phyloP scores from a whole-genome alignment of 2,329 filamentous ascomycete genomes.

The Hypoxylon sp. region DNA sequence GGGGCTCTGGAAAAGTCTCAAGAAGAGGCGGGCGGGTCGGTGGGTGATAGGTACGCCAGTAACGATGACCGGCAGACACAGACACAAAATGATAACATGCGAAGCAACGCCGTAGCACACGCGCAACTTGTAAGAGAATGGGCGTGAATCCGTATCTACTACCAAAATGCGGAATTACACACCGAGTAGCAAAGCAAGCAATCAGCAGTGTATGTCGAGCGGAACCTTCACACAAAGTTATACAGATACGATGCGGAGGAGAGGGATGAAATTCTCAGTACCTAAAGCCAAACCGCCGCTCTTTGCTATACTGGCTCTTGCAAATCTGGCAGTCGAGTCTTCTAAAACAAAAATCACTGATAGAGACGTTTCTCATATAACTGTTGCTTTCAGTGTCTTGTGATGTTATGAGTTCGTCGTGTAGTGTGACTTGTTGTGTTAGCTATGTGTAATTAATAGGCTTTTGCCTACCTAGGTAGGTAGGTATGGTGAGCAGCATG shows the following conservation, averaged over 20 bases:
- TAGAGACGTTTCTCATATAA: constrained; percentile 25
- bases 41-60: neutral
- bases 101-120: neutral
- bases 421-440: too few relatives aligned
- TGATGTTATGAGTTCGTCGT: neutral
- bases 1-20: constrained; percentile 33
- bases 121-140: neutral
- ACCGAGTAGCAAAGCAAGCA: neutral
- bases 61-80: neutral
- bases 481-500: too few relatives aligned
- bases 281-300: neutral
- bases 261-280: constrained; percentile 1
- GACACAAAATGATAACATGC: neutral
- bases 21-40: neutral
- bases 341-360: constrained; percentile 18
- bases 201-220: constrained; percentile 1
- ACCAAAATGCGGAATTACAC: neutral
- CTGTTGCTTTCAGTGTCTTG: neutral
- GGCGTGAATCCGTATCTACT: neutral
- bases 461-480: too few relatives aligned
- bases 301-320: constrained; percentile 10
- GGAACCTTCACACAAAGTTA: neutral
- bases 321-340: neutral
- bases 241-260: constrained; percentile 1
- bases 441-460: too few relatives aligned